A percentile compares a stretch with the other conserved stretches of the same genome.
Evolutionary conservation across 768 basidiomycete genomes (phyloP).

Genomic region (Chiua virens): DNA sequence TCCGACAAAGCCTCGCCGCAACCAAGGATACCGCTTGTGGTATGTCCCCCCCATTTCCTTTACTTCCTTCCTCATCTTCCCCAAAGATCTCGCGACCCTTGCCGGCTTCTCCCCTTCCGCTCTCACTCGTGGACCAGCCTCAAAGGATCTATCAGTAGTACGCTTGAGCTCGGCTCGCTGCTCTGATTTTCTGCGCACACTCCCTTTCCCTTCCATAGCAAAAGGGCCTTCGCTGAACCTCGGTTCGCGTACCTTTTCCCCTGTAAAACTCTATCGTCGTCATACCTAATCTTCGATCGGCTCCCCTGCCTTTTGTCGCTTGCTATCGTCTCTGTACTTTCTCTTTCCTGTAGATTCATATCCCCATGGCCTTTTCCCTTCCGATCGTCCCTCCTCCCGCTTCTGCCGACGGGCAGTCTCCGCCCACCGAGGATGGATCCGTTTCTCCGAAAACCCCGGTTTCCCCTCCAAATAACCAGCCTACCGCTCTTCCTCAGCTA

Average conservation of each 20-base stretch:
- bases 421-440: conserved; percentile 44
- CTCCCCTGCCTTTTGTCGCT: not conserved
- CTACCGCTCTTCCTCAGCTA: conserved; percentile 35
- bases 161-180: conserved; percentile 78
- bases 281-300: conserved; percentile 15
- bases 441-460: conserved; percentile 50
- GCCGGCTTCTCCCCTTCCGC: conserved; percentile 70
- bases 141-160: conserved; percentile 43
- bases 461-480: conserved; percentile 37
- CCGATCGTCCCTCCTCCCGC: conserved; percentile 39
- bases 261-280: conserved; percentile 26
- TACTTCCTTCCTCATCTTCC: not conserved
- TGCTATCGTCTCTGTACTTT: conserved; percentile 9
- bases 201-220: conserved; percentile 20
- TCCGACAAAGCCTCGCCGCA: conserved; percentile 47
- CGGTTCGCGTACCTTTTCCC: conserved; percentile 43
- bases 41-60: conserved; percentile 19
- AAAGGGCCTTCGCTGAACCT: conserved; percentile 42
- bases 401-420: conserved; percentile 39
- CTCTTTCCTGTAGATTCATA: conserved; percentile 15
- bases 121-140: conserved; percentile 28
- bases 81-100: conserved; percentile 95
- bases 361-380: conserved; percentile 39
- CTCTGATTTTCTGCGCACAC: conserved; percentile 32
- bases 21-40: conserved; percentile 56